Base-by-base conservation (phyloP, 148 eudicot species). In the Fagopyrum homotropicum region DNA sequence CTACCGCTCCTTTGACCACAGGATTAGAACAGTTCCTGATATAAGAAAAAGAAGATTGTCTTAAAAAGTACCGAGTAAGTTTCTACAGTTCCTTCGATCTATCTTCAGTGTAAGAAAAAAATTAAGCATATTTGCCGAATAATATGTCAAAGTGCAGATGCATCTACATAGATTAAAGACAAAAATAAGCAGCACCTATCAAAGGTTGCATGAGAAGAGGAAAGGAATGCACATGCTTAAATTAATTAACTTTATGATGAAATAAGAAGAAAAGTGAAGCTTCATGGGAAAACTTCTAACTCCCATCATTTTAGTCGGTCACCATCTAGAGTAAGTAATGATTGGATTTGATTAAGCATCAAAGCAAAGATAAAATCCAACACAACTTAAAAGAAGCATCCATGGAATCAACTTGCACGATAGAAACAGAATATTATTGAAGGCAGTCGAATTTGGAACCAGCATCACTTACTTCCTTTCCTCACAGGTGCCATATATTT, bases 1-100 rank as follows among this genome's bases (percentile, higher is more conserved):
- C 83, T 72, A 95, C 86, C 76, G 99, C 99, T 83, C 97, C 99
- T 88, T 81, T 92, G 79, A 95, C 85, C 85, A 81, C 84, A 50
- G 99, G 99, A 76, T 89, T 81, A 35, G 90, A 81, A 78, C 88
- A 88, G 74, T 89, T 89, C 91, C 99, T 95, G 82, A 68, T 83
- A 9, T 35, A 54, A 66, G 57, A 69, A 56, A 75, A 77, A 64
- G 40, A 63, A 77, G 59, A 73, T 64, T 15, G 74, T 29, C 17
- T 22, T 35, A 66, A 66, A 17, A 40, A 40, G 71, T 40, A 66
- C 46, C 16, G 43, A 40, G 46, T 40, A 49, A 47, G 17, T 63
- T 73, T 50, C 40, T 35, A 35, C 73, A 49, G 19, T 43, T 35
- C 40, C 40, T 35, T 35, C 40, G 4, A 35, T 43, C 47, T 66